Percentiles rank a stretch among this genome's conserved stretches.
phyloP scores from a whole-genome alignment of 1,139 yeast genomes.

The Torulaspora pretoriensis region DNA sequence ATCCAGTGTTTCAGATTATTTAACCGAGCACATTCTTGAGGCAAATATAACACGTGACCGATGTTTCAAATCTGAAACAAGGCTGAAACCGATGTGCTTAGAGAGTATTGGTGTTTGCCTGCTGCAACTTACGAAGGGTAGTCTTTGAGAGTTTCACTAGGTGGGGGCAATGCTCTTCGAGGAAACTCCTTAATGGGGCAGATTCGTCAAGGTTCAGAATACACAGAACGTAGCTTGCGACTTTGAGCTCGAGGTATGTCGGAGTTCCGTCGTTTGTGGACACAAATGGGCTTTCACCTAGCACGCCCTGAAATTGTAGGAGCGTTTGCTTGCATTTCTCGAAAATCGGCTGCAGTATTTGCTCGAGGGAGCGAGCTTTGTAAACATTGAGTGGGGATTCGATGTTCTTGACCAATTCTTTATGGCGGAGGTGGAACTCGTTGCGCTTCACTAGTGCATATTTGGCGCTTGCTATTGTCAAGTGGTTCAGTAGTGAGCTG shows the following conservation, averaged over 20 bases:
- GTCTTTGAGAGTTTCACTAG: constrained; percentile 12
- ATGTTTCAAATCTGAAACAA: background rate
- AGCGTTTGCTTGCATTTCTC: constrained; percentile 15
- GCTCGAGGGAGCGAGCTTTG: constrained; percentile 8
- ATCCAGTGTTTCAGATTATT: background rate
- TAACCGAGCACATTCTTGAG: constrained; percentile 2
- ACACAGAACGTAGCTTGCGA: constrained; percentile 24
- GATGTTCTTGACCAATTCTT: constrained; percentile 12
- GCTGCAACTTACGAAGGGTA: constrained; percentile 4
- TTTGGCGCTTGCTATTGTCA: constrained; percentile 8
- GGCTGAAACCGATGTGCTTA: background rate
- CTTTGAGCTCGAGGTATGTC: constrained; percentile 19
- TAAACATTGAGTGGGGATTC: constrained; percentile 11
- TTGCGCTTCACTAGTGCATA: constrained; percentile 18
- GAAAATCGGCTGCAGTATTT: constrained; percentile 12
- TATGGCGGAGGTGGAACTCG: constrained; percentile 21
- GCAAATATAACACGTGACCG: background rate
- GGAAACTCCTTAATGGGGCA: constrained; percentile 13
- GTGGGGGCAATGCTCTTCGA: constrained; percentile 13
- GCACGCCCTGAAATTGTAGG: constrained; percentile 16
- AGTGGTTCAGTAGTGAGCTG: background rate
- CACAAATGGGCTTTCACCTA: constrained; percentile 9
- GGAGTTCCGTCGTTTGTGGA: constrained; percentile 8
- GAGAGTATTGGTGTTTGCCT: background rate
- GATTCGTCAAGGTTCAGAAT: constrained; percentile 17